Conservation (phyloP, 228 moss, liverwort and hornwort species). For the Sphagnum magellanicum region DNA sequence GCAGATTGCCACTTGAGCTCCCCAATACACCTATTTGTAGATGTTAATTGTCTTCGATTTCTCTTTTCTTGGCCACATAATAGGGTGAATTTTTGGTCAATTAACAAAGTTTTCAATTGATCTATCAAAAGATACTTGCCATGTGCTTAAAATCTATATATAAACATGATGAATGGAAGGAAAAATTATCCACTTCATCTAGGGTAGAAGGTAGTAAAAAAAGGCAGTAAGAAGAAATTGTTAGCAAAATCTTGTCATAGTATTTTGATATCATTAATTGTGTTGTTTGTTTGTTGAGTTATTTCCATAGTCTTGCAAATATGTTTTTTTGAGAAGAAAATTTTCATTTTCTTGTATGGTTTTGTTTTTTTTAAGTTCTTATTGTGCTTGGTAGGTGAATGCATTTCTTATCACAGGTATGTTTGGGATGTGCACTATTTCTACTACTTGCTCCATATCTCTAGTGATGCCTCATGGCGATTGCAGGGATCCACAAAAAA, state of each 20-base stretch:
- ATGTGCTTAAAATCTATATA: no score
- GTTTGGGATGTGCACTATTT: slow-evolving; percentile 40
- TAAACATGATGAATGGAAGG: no score
- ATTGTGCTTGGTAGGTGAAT: slow-evolving; percentile 19
- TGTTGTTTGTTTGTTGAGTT: not conserved
- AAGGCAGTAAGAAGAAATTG: not conserved
- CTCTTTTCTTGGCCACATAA: no score
- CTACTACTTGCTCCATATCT: slow-evolving; percentile 26
- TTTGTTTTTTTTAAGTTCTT: not conserved
- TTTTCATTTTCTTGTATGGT: not conserved
- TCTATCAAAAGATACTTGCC: no score
- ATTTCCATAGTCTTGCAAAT: not conserved
- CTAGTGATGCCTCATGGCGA: slow-evolving; percentile 28
- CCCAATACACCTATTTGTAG: no score
- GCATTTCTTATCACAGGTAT: slow-evolving; percentile 28
- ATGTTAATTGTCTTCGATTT: no score
- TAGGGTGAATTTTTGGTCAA: no score
- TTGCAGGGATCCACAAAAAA: slow-evolving; percentile 20
- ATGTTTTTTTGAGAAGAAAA: not conserved
- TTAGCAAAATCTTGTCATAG: not conserved
- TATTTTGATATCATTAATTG: not conserved
- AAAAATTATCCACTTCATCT: no score
- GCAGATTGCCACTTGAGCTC: no score
- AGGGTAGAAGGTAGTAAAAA: not conserved
- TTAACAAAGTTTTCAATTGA: not conserved